Evolutionary conservation across 371 early-diverging fungal species (phyloP).

Genomic region (Phascolomyces articulosus): DNA sequence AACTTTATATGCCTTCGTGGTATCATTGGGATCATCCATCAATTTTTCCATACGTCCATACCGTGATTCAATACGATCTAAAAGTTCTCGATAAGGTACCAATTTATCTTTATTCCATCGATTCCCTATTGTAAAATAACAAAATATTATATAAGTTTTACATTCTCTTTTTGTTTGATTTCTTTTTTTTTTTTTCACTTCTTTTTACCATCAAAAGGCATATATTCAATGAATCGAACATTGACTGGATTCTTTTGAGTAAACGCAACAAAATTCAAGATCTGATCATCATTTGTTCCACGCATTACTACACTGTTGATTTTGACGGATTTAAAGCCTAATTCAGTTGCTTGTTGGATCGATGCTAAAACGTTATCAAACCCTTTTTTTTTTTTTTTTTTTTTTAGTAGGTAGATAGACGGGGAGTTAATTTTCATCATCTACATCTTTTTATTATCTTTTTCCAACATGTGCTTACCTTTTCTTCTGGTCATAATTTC

Average conservation of each 20-base stretch:
- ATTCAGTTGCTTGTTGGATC: conserved; percentile 67
- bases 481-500: conserved; percentile 87
- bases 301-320: conserved; percentile 91
- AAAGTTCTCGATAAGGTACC: conserved; percentile 80
- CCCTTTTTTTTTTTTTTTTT: conserved; percentile 48
- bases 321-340: conserved; percentile 78
- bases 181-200: background rate
- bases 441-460: background rate
- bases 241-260: conserved; percentile 75
- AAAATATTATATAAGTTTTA: background rate
- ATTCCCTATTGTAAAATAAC: conserved; percentile 72
- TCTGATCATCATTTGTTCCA: conserved; percentile 84
- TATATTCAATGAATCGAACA: conserved; percentile 95
- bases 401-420: too few species aligned
- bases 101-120: conserved; percentile 85
- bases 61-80: conserved; percentile 54
- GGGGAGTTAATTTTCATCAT: background rate
- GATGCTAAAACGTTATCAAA: conserved; percentile 77
- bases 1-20: conserved; percentile 78
- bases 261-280: conserved; percentile 80
- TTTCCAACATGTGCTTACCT: conserved; percentile 37
- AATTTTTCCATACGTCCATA: conserved; percentile 68
- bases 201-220: conserved; percentile 93
- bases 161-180: background rate
- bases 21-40: conserved; percentile 82